Base-by-base conservation (phyloP, 2,329 filamentous ascomycete genomes). In the Oidium heveae region DNA sequence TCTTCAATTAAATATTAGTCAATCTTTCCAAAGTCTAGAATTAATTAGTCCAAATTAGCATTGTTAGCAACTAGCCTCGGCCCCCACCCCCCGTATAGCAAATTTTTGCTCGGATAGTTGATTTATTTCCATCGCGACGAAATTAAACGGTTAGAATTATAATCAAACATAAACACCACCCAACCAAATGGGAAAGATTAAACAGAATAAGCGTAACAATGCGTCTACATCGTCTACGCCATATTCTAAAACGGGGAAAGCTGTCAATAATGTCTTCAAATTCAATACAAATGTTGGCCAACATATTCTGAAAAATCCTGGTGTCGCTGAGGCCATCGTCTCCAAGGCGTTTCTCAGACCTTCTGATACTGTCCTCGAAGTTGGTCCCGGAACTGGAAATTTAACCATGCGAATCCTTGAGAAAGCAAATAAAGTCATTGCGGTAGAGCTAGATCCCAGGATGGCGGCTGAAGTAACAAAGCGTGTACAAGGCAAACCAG, bases 391-490 rank as follows among this genome's bases (percentile, higher is more conserved):
- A 63, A 89, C 85, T 0, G 86, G 87, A 59, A 93, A 91, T 66
- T 68, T 96, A 61, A 96, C 89, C 0, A 82, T 91, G 28, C 77
- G 86, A 56, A 95, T 96, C 57, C 71, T 96, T 28, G 85, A 91
- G 63, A 83, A 86, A 59, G 86, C 86, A 22, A 88, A 87, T 67
- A 85, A 84, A 58, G 70, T 74, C 51, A 84, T 88, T 53, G 84
- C 85, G 4, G 85, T 95, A 53, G 91, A 98, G 71, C 75, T 95
- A 66, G 91, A 98, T 69, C 88, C 91, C 20, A 76, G 91, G 64
- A 96, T 96, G 91, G 62, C 63, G 13, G 89, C 89, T 56, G 91
- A 96, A 70, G 76, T 95, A 58, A 91, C 86, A 49, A 88, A 93
- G 69, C 83, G 89, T 63, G 88, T 96, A 9, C 88, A 95, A 68